Evolutionary conservation across 257 asterid species (phyloP).

Genomic region (Solanum pinnatisectum): DNA sequence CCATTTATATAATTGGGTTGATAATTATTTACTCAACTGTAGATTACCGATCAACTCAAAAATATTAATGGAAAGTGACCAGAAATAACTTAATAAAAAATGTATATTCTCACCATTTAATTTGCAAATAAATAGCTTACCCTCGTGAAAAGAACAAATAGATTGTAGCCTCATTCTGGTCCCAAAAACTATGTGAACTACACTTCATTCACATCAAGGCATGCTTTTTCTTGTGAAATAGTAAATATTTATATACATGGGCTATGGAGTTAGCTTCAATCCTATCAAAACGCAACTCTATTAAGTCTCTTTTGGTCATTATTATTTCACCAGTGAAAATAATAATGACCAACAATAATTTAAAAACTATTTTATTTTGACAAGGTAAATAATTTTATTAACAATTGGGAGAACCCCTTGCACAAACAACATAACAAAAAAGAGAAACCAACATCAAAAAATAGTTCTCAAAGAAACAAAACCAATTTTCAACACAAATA

Average conservation of each 20-base stretch:
- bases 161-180: neutral
- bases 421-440: neutral
- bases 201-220: neutral
- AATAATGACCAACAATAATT: neutral
- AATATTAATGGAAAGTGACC: neutral
- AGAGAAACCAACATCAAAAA: neutral
- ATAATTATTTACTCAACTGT: neutral
- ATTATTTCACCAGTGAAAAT: neutral
- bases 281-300: neutral
- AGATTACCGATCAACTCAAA: neutral
- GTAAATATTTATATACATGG: neutral
- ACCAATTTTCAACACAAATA: neutral
- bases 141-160: neutral
- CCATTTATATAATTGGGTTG: neutral
- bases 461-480: neutral
- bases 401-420: neutral
- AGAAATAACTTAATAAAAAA: neutral
- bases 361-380: neutral
- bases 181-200: neutral
- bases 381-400: neutral
- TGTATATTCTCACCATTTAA: neutral
- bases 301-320: neutral
- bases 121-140: neutral
- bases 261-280: neutral
- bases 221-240: neutral